Conservation (phyloP, 768 basidiomycete genomes). For the Hebeloma cylindrosporum region DNA sequence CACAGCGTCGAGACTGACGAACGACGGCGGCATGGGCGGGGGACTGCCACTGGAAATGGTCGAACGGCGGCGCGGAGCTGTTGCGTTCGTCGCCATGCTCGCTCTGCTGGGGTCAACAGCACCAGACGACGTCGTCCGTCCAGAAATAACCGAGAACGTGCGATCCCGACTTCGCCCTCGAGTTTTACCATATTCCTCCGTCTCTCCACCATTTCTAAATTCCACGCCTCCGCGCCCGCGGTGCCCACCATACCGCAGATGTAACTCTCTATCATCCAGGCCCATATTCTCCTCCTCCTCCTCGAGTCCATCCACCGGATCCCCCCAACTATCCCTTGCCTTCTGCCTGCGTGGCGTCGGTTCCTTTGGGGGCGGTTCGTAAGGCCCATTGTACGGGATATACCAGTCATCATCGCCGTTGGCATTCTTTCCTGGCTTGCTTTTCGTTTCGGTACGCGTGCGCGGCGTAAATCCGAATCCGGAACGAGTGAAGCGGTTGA, state of each 20-base stretch:
- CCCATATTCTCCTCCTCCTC: conserved; percentile 32
- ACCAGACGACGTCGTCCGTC: conserved; percentile 39
- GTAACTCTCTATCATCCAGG: conserved; percentile 27
- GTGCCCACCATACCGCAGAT: conserved; percentile 28
- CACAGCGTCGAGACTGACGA: conserved; percentile 42
- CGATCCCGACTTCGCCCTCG: conserved; percentile 30
- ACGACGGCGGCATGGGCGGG: conserved; percentile 39
- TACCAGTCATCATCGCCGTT: conserved; percentile 60
- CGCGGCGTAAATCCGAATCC: conserved; percentile 17
- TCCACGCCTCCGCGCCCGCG: conserved; percentile 13
- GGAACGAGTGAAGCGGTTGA: conserved; percentile 12
- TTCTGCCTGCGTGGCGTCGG: conserved; percentile 26
- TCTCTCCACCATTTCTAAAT: conserved; percentile 19
- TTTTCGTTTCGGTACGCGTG: conserved; percentile 11
- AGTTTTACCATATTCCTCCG: too few species aligned
- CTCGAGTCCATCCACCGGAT: conserved; percentile 35
- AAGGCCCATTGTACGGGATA: conserved; percentile 64
- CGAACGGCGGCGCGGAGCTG: conserved; percentile 37
- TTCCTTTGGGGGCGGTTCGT: conserved; percentile 44
- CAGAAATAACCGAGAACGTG: conserved; percentile 43
- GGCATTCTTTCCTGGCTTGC: conserved; percentile 16
- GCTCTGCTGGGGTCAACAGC: conserved; percentile 35
- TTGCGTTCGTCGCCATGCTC: conserved; percentile 28
- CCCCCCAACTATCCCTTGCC: conserved; percentile 45
- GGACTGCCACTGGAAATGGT: conserved; percentile 34